Evolutionary conservation across 1,284 basidiomycete genomes (phyloP).

Genomic region (Exsudoporus floridanus): DNA sequence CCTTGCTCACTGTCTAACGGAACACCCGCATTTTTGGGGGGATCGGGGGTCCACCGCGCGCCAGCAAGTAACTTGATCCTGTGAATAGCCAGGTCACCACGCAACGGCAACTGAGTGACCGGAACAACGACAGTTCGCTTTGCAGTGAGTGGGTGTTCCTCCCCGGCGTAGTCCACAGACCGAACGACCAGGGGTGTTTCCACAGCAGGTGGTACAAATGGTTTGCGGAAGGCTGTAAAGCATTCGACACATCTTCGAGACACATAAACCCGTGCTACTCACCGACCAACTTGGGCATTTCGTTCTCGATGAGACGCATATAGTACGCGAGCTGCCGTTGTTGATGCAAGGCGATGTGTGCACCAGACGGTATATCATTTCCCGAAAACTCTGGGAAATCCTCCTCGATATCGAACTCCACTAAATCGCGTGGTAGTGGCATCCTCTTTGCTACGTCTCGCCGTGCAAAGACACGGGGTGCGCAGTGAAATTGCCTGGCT

Average conservation of each 20-base stretch:
- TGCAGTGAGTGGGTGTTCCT: constrained; percentile 64
- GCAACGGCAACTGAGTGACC: constrained; percentile 69
- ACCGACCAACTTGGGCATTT: constrained; percentile 82
- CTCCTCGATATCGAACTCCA: constrained; percentile 33
- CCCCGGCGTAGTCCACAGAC: constrained; percentile 73
- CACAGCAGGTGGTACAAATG: constrained; percentile 64
- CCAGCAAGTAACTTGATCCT: constrained; percentile 83
- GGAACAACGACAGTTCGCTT: constrained; percentile 76
- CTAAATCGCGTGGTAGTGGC: constrained; percentile 30
- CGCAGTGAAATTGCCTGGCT: constrained; percentile 24
- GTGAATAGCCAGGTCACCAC: constrained; percentile 60
- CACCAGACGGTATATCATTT: constrained; percentile 64
- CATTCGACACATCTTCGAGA: constrained; percentile 12
- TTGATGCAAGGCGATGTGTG: constrained; percentile 67
- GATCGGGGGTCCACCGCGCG: constrained; percentile 73
- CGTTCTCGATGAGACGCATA: constrained; percentile 79
- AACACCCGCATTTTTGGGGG: constrained; percentile 65
- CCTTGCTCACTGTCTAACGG: constrained; percentile 44
- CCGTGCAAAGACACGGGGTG: constrained; percentile 18
- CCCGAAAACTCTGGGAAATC: constrained; percentile 43
- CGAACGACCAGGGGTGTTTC: constrained; percentile 66
- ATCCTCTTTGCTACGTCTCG: constrained; percentile 30
- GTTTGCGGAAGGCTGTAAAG: constrained; percentile 67
- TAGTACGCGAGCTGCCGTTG: constrained; percentile 72
- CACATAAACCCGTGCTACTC: constrained; percentile 32